Conservation (phyloP, 306 rosid genomes). For the Alnus glutinosa region DNA sequence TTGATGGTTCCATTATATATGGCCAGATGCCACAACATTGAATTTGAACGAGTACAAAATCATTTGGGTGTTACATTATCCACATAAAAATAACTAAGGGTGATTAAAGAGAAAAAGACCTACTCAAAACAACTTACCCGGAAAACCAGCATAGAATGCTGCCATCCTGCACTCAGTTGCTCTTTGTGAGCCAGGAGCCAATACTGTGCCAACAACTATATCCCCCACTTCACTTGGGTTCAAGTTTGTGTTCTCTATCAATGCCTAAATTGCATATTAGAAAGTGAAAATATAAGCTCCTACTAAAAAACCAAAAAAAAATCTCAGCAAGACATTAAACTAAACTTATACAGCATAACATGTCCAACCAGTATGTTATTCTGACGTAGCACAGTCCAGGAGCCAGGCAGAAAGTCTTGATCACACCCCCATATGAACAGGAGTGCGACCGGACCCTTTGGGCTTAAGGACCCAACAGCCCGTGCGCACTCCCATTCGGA, state of each 20-base stretch:
- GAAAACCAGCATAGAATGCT: conserved; percentile 85
- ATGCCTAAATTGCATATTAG: conserved; percentile 51
- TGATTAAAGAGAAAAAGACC: neutral
- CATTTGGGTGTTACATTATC: neutral
- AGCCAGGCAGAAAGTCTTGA: too few species aligned
- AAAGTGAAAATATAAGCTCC: neutral
- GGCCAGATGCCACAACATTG: neutral
- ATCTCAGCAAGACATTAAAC: neutral
- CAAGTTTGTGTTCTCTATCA: conserved; percentile 75
- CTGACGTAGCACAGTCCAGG: too few species aligned
- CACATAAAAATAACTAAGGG: neutral
- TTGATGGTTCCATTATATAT: neutral
- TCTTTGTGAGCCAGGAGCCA: conserved; percentile 84
- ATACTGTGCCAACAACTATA: conserved; percentile 87
- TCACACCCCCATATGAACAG: too few species aligned
- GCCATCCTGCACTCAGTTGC: conserved; percentile 95
- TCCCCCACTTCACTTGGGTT: conserved; percentile 83
- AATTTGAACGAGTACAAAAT: neutral
- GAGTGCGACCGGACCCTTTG: too few species aligned
- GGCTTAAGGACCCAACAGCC: too few species aligned
- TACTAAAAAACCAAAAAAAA: neutral
- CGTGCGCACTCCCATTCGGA: too few species aligned
- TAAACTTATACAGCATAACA: neutral
- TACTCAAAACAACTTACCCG: conserved; percentile 47
- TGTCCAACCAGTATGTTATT: conserved; percentile 8